Percentiles rank a stretch among this genome's conserved stretches.
These are phyloP conservation scores for Pythium dissimile DNA, from an alignment of 352 stramenopile species.

Conservation along the genomic window DNA sequence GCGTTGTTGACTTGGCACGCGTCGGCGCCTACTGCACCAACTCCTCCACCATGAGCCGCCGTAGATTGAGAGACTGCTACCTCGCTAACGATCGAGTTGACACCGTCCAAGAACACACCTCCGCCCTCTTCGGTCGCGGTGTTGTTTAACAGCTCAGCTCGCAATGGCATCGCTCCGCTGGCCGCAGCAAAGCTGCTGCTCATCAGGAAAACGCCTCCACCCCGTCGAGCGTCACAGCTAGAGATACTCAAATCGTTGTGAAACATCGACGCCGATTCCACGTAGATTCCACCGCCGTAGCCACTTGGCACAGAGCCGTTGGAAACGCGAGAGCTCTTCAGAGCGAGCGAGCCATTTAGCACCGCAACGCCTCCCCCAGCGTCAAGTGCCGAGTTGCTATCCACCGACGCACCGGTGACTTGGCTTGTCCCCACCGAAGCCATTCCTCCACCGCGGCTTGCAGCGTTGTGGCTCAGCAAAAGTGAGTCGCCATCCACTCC, in stretches of 20 bases:
- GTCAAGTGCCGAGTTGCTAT: neutral
- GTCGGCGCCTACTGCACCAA: neutral
- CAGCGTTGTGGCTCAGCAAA: neutral
- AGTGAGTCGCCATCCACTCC: neutral
- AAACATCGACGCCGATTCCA: neutral
- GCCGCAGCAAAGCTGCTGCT: neutral
- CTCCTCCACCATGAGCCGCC: conserved; percentile 1
- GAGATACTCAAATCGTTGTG: conserved; percentile 5
- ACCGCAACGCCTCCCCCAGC: conserved; percentile 14
- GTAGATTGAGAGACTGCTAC: neutral
- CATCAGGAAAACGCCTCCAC: conserved; percentile 5
- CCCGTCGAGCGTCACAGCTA: neutral
- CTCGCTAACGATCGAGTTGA: neutral
- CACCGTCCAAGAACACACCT: conserved; percentile 4
- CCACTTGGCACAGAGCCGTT: neutral
- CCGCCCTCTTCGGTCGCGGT: conserved; percentile 1
- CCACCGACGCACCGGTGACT: neutral
- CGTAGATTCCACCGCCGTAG: conserved; percentile 17
- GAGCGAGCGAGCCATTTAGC: neutral
- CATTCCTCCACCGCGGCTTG: conserved; percentile 5
- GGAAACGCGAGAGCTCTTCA: neutral
- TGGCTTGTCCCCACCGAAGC: neutral
- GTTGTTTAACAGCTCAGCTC: neutral
- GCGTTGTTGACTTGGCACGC: conserved; percentile 4
- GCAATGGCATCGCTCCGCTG: neutral